Conservation (phyloP, 2,329 filamentous ascomycete species). For the Cladosporium sp. region DNA sequence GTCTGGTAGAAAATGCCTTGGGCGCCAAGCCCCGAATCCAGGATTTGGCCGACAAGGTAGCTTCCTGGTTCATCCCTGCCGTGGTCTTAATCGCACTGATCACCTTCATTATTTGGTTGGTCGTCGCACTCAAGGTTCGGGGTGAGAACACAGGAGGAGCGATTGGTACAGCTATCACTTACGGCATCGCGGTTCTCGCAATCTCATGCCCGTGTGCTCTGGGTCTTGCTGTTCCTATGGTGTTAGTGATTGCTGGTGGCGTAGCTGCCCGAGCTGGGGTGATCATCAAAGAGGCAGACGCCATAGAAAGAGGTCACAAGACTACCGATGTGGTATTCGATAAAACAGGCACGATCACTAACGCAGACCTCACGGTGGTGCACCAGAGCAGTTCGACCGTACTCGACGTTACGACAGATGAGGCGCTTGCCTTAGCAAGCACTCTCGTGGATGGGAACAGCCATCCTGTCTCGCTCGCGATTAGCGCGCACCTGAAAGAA, state of each 20-base stretch:
- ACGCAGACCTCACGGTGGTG: slow-evolving; percentile 46
- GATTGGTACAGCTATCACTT: slow-evolving; percentile 61
- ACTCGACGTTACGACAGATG: neutral
- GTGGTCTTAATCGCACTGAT: slow-evolving; percentile 55
- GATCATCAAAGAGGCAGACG: slow-evolving; percentile 64
- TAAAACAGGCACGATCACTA: slow-evolving; percentile 74
- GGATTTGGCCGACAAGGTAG: slow-evolving; percentile 63
- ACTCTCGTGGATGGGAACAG: slow-evolving; percentile 18
- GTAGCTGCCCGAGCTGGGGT: slow-evolving; percentile 62
- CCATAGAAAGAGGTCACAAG: slow-evolving; percentile 59
- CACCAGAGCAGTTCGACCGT: slow-evolving; percentile 24
- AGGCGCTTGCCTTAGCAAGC: slow-evolving; percentile 6
- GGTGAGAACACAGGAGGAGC: slow-evolving; percentile 42
- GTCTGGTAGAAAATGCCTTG: slow-evolving; percentile 67
- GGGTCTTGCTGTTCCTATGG: slow-evolving; percentile 73
- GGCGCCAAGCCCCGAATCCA: slow-evolving; percentile 65
- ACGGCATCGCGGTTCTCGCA: slow-evolving; percentile 66
- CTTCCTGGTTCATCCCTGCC: slow-evolving; percentile 64
- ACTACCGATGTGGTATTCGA: slow-evolving; percentile 69
- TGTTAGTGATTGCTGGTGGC: slow-evolving; percentile 66
- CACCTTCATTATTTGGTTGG: slow-evolving; percentile 63
- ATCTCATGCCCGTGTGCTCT: slow-evolving; percentile 78
- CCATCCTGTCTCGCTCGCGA: slow-evolving; percentile 25
- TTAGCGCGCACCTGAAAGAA: slow-evolving; percentile 25
- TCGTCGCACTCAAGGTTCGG: slow-evolving; percentile 46